Evolutionary conservation across 768 basidiomycete genomes (phyloP), one percentile per base, ranked within the genome.

Genomic region (Dentipellis sp.): DNA sequence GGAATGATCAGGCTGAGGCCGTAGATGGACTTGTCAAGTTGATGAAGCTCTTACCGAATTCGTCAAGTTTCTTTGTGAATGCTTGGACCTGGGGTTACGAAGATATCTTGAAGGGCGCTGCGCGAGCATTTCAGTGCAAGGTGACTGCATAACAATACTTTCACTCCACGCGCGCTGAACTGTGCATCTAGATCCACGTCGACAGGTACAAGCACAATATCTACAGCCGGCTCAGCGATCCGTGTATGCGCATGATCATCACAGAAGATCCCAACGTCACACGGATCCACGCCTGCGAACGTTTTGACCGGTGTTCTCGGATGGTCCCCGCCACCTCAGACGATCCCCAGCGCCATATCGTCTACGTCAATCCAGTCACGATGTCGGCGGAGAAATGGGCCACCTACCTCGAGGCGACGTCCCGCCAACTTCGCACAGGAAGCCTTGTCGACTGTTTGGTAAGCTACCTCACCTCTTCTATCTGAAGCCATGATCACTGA

Each of bases 51-150:
- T 88, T 86, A 56, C 86, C 92, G 0, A 58, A 72, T 0, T 71
- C 76, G 4, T 84, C 84, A 0, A 75, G 81, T 54, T 97, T 98
- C 71, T 97, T 88, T 71, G 75, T 99, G 56, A 95, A 97, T 65
- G 67, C 81, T 0, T 99, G 95, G 95, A 95, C 94, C 0, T 94
- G 89, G 86, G 95, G 95, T 0, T 97, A 97, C 66, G 95, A 99
- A 68, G 91, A 94, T 55, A 72, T 94, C 12, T 73, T 97, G 29
- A 90, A 91, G 63, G 88, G 77, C 0, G 72, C 97, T 8, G 78
- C 87, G 2, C 70, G 75, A 2, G 72, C 75, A 0, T 97, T 95
- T 63, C 74, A 79, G 36, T 72, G 76, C 53, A 75, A 79, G 71
- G 89, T 87, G 60, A 21, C 46, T 22, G 10, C 36, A 10, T n/a